Evolutionary conservation across 2,329 filamentous ascomycete genomes (phyloP).

Genomic region (Leptodontidium sp.): DNA sequence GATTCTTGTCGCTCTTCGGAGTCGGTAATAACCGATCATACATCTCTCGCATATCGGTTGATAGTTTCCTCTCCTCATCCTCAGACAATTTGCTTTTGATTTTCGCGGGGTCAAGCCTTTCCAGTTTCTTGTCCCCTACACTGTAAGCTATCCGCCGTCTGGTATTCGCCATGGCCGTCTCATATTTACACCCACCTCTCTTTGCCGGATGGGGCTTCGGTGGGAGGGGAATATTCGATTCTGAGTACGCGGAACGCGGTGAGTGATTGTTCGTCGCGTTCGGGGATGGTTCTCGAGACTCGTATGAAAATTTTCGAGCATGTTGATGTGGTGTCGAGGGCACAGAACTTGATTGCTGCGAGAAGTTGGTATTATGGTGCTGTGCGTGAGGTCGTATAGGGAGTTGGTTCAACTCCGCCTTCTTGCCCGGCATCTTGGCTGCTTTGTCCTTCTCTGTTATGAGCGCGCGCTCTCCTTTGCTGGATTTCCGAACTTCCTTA

Average conservation of each 20-base stretch:
- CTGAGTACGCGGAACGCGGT: slow-evolving; percentile 88
- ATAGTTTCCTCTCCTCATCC: slow-evolving; percentile 78
- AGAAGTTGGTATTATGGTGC: slow-evolving; percentile 58
- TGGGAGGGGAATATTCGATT: slow-evolving; percentile 79
- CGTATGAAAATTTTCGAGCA: slow-evolving; percentile 81
- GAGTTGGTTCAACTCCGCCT: slow-evolving; percentile 44
- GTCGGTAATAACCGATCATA: slow-evolving; percentile 88
- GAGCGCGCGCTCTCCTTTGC: slow-evolving; percentile 68
- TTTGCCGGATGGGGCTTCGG: slow-evolving; percentile 69
- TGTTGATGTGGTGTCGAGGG: slow-evolving; percentile 93
- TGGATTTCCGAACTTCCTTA: slow-evolving; percentile 63
- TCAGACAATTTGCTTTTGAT: slow-evolving; percentile 75
- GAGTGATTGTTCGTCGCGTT: slow-evolving; percentile 80
- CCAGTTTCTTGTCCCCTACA: slow-evolving; percentile 80
- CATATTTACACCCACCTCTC: slow-evolving; percentile 79
- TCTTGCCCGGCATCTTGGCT: slow-evolving; percentile 46
- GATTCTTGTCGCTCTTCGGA: slow-evolving; percentile 76
- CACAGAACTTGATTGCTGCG: slow-evolving; percentile 84
- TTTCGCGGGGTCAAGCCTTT: slow-evolving; percentile 74
- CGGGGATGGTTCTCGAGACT: slow-evolving; percentile 83
- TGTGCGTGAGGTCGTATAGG: slow-evolving; percentile 46
- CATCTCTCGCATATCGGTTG: slow-evolving; percentile 82
- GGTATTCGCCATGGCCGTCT: slow-evolving; percentile 83
- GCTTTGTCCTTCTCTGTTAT: slow-evolving; percentile 64
- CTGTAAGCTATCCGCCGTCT: slow-evolving; percentile 92